Percentiles rank a stretch among this genome's conserved stretches.
Conservation (phyloP, 352 stramenopile genomes). For the Globisporangium perplexum region DNA sequence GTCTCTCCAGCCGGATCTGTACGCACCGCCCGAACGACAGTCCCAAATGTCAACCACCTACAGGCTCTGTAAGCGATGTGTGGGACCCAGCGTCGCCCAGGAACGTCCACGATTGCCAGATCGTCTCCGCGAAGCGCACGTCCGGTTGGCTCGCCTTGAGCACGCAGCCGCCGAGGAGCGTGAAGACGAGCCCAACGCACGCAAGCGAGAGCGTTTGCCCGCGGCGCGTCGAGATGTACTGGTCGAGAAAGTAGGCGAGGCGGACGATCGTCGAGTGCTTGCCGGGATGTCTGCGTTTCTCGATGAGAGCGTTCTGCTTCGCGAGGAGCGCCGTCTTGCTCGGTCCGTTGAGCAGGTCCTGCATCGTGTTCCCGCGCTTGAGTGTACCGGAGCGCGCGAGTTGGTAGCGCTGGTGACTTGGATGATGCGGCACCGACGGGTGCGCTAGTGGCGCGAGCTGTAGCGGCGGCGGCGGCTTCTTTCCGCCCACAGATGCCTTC, state of each 20-base stretch:
- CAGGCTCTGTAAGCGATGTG: slow-evolving; percentile 24
- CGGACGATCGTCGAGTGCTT: slow-evolving; percentile 36
- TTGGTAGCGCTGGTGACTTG: slow-evolving; percentile 1
- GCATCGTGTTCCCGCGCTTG: slow-evolving; percentile 1
- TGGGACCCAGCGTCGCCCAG: slow-evolving; percentile 49
- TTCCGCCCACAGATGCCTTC: neutral
- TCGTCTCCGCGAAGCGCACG: slow-evolving; percentile 27
- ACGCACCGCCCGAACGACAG: too few species aligned
- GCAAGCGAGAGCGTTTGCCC: slow-evolving; percentile 49
- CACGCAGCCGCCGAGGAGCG: slow-evolving; percentile 32
- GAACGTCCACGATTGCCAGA: slow-evolving; percentile 66
- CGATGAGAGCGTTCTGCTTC: slow-evolving; percentile 16
- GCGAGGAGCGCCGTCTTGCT: slow-evolving; percentile 4
- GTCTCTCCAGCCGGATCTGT: too few species aligned
- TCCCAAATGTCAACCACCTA: slow-evolving; percentile 7
- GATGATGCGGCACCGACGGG: neutral
- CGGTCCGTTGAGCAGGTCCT: neutral
- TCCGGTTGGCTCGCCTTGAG: slow-evolving; percentile 29
- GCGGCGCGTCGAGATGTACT: slow-evolving; percentile 54
- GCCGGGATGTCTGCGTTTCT: slow-evolving; percentile 6
- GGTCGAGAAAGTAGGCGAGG: slow-evolving; percentile 45
- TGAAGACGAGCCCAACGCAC: slow-evolving; percentile 35
- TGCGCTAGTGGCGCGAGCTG: neutral
- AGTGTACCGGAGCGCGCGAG: neutral
- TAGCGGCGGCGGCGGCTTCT: slow-evolving; percentile 4